Evolutionary conservation across 169 alveolate genomes (phyloP), one percentile per base, ranked within the genome.

Genomic region (Eimeria necatrix): DNA sequence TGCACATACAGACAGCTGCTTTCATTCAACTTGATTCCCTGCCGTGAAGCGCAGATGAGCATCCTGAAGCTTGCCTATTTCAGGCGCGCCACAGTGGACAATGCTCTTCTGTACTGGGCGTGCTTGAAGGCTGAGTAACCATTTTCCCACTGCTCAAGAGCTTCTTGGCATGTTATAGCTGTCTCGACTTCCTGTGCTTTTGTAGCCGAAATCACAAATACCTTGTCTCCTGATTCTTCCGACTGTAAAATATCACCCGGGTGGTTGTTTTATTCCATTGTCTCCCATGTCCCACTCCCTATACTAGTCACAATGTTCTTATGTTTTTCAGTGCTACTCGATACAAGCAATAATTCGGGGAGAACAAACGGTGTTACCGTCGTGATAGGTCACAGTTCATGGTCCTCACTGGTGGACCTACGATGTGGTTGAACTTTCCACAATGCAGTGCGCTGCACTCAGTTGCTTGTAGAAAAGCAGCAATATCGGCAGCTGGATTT

Each of bases 131-230:
- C 64, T 0, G 7, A 3, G 70, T 26, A 60, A 16, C 92, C 92
- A 32, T 3, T 60, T 4, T 85, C 49, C 80, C 76, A 85, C 12
- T 85, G 26, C 22, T 60, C 12, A 26, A 85, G 48, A 26, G 92
- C 92, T 4, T 85, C 92, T 24, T 56, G 4, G 81, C 92, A 85
- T 16, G 92, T 85, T 26, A 85, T 85, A 16, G 0, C 59, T 59
- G 60, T 2, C 3, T 14, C 46, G 16, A 14, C 61, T 1, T 4
- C 61, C 4, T 8, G n/a, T 52, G 56, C 46, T n/a, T 71, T 46
- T 41, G 80, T 8, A 78, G 92, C 92, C 41, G 92, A 59, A 20
- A 85, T 41, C 61, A 85, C 92, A 60, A 85, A 60, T 56, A 71
- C 16, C 41, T 52, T 49, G 6, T 16, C 83, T 2, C 14, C 20